Base-by-base conservation (phyloP, 257 asterid species). In the Jacaranda copaia region DNA sequence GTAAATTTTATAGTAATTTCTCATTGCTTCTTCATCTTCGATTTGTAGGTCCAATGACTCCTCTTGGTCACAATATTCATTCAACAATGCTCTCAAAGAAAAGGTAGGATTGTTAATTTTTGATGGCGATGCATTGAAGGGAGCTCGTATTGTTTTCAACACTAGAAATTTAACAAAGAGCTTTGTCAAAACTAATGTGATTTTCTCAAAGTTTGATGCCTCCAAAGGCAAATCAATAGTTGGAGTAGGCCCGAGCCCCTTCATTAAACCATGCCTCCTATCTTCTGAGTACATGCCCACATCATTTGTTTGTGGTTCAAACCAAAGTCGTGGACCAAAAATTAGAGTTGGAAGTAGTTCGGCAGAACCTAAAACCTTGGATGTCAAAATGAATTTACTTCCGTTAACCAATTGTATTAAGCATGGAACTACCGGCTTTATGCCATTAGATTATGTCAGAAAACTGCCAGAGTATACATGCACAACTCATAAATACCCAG, bases 351-450 rank as follows among this genome's bases (percentile, higher is more conserved):
- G 32, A 25, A 25, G 32, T 25, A 25, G 32, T 25, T 25, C 32
- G 2, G 32, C 2, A 25, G 32, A 25, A 25, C 32, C 32, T 25
- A 25, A 25, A n/a, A n/a, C n/a, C n/a, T 25, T 2, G 32, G 32
- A 25, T 25, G 32, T 25, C 2, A 2, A 1, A 8, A 42, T 3
- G 53, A n/a, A 18, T 3, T 39, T 39, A 2, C 55, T 55, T 4
- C 74, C 81, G 0, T 7, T 49, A 52, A 78, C 86, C 3, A 63
- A 12, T 1, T 88, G 91, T 65, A 14, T 19, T 3, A 81, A n/a
- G 61, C 93, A 88, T 64, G 84, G 83, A 0, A 69, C 9, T 15
- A 13, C 75, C 0, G 70, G 83, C 1, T 78, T 48, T 1, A 60
- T 89, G 4, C 78, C 75, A 0, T 25, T 81, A 1, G 84, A 80